A percentile compares a stretch with the other conserved stretches of the same genome.
These are phyloP conservation scores for Hansenula sp. DNA, from an alignment of 1,139 yeast species.

Conservation along the genomic window DNA sequence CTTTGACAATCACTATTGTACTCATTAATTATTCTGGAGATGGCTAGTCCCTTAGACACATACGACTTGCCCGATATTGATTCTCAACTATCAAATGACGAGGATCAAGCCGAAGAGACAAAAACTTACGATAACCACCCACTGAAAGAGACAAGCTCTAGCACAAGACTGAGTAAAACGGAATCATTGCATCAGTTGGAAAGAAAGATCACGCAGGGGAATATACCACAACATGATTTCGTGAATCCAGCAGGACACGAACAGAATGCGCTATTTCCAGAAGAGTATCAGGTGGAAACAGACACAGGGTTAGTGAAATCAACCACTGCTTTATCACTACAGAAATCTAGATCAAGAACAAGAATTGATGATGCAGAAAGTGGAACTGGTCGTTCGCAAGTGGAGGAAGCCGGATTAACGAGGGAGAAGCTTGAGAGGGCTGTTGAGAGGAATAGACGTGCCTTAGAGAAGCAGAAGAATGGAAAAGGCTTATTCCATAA, in stretches of 20 bases:
- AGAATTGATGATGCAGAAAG: conserved; percentile 2
- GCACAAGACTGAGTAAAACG: conserved; percentile 18
- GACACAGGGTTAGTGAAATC: conserved; percentile 62
- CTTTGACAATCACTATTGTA: too few species aligned
- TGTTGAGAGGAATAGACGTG: conserved; percentile 26
- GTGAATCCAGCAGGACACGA: conserved; percentile 20
- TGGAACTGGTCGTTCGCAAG: neutral
- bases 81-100: conserved; percentile 4
- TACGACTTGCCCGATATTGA: conserved; percentile 11
- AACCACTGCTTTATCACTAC: neutral
- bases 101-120: neutral
- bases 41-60: conserved; percentile 3
- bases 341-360: conserved; percentile 5
- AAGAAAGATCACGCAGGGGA: conserved; percentile 17
- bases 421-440: conserved; percentile 23
- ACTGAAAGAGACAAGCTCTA: conserved; percentile 3
- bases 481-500: conserved; percentile 23
- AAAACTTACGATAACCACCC: neutral
- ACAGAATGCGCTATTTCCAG: conserved; percentile 50
- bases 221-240: conserved; percentile 21
- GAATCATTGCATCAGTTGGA: conserved; percentile 19
- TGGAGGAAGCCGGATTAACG: conserved; percentile 5
- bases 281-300: conserved; percentile 76
- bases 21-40: neutral
- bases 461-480: conserved; percentile 22